Percentiles rank a stretch among this genome's conserved stretches.
Conservation (phyloP, 768 basidiomycete genomes). For the Phaeolepiota aurea region DNA sequence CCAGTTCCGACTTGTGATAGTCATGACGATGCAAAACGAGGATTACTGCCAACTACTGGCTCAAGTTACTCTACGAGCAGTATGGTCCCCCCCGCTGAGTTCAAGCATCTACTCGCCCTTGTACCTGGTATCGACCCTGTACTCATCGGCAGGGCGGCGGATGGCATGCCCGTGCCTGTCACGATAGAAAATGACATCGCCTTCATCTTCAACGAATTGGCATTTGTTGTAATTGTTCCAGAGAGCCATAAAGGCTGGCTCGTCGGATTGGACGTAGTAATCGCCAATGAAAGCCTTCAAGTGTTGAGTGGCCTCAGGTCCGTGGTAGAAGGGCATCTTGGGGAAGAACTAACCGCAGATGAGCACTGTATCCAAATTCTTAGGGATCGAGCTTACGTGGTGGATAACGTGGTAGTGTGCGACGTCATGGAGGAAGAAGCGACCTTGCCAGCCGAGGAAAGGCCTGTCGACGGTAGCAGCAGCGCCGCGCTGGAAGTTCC, state of each 20-base stretch:
- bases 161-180: conserved; percentile 29
- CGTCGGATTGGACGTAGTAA: conserved; percentile 35
- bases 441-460: conserved; percentile 56
- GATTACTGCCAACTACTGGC: too few relatives aligned
- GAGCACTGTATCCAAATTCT: too few relatives aligned
- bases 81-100: too few relatives aligned
- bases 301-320: conserved; percentile 40
- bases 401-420: conserved; percentile 59
- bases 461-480: conserved; percentile 51
- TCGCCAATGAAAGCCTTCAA: conserved; percentile 41
- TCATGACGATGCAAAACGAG: too few relatives aligned
- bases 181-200: conserved; percentile 35
- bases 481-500: conserved; percentile 58
- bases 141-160: conserved; percentile 22
- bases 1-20: too few relatives aligned
- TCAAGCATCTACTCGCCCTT: not conserved
- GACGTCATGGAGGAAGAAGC: conserved; percentile 61
- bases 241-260: conserved; percentile 35
- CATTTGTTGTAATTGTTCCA: conserved; percentile 50
- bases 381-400: conserved; percentile 46
- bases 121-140: conserved; percentile 4
- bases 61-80: too few relatives aligned
- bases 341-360: conserved; percentile 63
- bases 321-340: conserved; percentile 51
- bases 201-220: conserved; percentile 48